phyloP scores from a whole-genome alignment of 2,329 filamentous ascomycete species.

The Penicillium oxalicum region DNA sequence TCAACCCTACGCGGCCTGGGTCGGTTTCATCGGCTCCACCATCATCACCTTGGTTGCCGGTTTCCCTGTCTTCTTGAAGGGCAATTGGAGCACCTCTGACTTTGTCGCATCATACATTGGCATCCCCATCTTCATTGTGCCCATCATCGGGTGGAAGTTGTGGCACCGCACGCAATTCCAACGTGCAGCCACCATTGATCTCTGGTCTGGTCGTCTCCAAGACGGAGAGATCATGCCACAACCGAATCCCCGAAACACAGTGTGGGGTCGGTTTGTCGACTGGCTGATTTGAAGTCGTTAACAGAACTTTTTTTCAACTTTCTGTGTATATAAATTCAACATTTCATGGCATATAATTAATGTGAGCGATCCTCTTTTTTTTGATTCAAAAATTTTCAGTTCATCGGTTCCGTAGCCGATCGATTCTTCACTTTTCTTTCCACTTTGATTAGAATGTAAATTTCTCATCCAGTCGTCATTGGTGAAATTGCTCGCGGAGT shows the following conservation, averaged over 20 bases:
- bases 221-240: slow-evolving; percentile 24
- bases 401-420: slow-evolving; percentile 8
- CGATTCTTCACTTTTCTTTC: neutral
- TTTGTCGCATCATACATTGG: slow-evolving; percentile 40
- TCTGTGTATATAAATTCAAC: slow-evolving; percentile 17
- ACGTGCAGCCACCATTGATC: slow-evolving; percentile 23
- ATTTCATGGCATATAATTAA: slow-evolving; percentile 5
- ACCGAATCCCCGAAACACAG: slow-evolving; percentile 13
- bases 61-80: slow-evolving; percentile 48
- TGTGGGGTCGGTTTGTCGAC: slow-evolving; percentile 21
- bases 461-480: neutral
- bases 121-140: slow-evolving; percentile 40
- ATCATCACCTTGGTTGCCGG: slow-evolving; percentile 63
- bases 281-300: slow-evolving; percentile 21
- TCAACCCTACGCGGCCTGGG: slow-evolving; percentile 59
- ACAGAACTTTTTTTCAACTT: neutral
- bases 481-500: slow-evolving; percentile 20
- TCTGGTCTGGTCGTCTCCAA: slow-evolving; percentile 29
- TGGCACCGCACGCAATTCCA: slow-evolving; percentile 28
- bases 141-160: slow-evolving; percentile 41
- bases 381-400: neutral
- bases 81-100: slow-evolving; percentile 27
- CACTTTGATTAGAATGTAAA: neutral
- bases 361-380: slow-evolving; percentile 10
- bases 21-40: slow-evolving; percentile 51